Base-by-base conservation (phyloP, 192 early-diverging fungal species). In the Coemansia sp. region DNA sequence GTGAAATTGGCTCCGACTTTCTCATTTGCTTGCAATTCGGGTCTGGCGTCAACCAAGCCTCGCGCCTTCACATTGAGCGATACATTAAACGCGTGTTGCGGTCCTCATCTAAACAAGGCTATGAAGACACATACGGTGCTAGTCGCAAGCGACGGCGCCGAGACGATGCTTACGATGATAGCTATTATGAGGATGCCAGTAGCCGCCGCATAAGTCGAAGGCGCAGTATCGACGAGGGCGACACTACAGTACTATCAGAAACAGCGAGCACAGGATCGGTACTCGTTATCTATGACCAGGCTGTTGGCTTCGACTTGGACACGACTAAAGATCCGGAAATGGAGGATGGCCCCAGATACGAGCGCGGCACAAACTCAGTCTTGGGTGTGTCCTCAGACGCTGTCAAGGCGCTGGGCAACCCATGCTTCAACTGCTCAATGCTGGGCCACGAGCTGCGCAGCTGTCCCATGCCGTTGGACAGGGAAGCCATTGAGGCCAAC, bases 351-450 rank as follows among this genome's bases (percentile, higher is more conserved):
- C 45, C 77, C 2, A 40, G 48, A 20, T 82, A 74, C 19, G 66
- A 61, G 41, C 69, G 65, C 38, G 74, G 74, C 27, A 77, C 75
- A 7, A 58, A 45, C 31, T 39, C 51, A 22, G 53, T 82, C 36
- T 12, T 82, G n/a, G 80, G 80, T 1, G 55, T 82, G 48, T 40
- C 41, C 2, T 44, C 22, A 9, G 67, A 72, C 24, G 12, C 62
- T 22, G 22, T 22, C 39, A 71, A 70, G 44, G 50, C 22, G n/a
- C 56, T 72, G 64, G 79, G 74, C 20, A 82, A 82, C 63, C 55
- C 65, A 24, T 82, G 80, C 59, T 82, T 82, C 53, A 82, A 82
- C 46, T 82, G 80, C 66, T 71, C 75, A 12, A 70, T 77, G 51
- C 72, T 65, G 8, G 75, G 71, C 24, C 80, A 82, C 27, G 75